Evolutionary conservation across 2,329 filamentous ascomycete species (phyloP).

Genomic region (Cryphonectria japonica): DNA sequence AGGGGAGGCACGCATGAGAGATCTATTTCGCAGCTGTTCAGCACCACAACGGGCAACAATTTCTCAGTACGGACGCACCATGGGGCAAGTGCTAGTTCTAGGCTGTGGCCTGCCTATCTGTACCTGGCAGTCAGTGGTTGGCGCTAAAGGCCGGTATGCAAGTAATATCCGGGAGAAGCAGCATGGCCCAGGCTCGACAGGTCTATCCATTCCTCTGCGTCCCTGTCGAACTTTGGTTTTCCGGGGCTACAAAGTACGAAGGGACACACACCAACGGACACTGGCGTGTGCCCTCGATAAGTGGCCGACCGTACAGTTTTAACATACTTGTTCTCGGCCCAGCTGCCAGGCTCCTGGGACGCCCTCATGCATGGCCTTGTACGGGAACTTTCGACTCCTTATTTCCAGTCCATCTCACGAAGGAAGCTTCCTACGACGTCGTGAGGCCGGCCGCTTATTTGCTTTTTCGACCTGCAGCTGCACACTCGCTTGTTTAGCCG

Average conservation of each 20-base stretch:
- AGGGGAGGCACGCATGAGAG: not conserved
- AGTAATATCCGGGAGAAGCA: constrained; percentile 20
- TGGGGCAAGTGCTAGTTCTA: not conserved
- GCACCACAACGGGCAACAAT: not conserved
- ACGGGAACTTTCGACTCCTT: not conserved
- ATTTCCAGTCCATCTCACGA: constrained; percentile 1
- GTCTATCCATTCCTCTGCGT: constrained; percentile 24
- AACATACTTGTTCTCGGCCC: constrained; percentile 4
- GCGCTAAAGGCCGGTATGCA: constrained; percentile 21
- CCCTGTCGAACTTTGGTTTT: constrained; percentile 18
- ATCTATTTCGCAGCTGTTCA: not conserved
- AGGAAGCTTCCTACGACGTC: constrained; percentile 2
- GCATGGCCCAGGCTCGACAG: constrained; percentile 9
- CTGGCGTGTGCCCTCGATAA: constrained; percentile 10
- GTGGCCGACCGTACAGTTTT: constrained; percentile 5
- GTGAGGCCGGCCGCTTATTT: constrained; percentile 13
- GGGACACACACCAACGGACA: constrained; percentile 22
- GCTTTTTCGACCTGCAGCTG: constrained; percentile 25
- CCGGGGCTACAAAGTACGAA: constrained; percentile 26
- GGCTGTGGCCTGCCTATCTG: not conserved
- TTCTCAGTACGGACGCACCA: not conserved
- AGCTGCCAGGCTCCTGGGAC: constrained; percentile 2
- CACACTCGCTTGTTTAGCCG: constrained; percentile 32
- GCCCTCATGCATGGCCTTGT: not conserved
- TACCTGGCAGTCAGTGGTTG: constrained; percentile 26